Conservation (phyloP, 768 basidiomycete species). For the Suillus americanus region DNA sequence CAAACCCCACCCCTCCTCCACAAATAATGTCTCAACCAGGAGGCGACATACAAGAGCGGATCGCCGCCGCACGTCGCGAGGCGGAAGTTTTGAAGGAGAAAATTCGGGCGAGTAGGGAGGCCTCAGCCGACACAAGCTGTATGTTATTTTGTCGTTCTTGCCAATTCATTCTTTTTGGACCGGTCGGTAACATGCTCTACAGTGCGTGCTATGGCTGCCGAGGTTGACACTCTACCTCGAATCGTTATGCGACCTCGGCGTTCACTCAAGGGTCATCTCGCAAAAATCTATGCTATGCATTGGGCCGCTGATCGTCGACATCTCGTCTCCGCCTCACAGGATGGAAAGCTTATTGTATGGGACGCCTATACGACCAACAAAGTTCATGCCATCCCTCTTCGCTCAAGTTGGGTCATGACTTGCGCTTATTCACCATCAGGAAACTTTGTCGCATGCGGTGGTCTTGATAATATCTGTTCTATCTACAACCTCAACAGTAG, state of each 20-base stretch:
- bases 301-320: conserved; percentile 98
- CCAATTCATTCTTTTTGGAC: conserved; percentile 5
- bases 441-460: conserved; percentile 97
- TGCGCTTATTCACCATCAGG: conserved; percentile 98
- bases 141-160: conserved; percentile 37
- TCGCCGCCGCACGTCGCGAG: conserved; percentile 95
- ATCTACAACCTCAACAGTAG: conserved; percentile 93
- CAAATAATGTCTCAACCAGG: conserved; percentile 71
- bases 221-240: conserved; percentile 93
- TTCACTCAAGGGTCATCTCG: conserved; percentile 94
- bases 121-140: conserved; percentile 98
- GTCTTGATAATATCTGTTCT: conserved; percentile 98
- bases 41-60: conserved; percentile 87
- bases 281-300: conserved; percentile 99
- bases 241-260: conserved; percentile 97
- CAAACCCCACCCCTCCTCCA: conserved; percentile 2
- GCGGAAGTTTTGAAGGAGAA: conserved; percentile 98
- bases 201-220: conserved; percentile 99
- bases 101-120: conserved; percentile 94
- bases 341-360: conserved; percentile 99
- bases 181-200: conserved; percentile 18
- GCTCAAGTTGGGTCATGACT: conserved; percentile 99
- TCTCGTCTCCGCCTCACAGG: conserved; percentile 98
- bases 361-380: conserved; percentile 99
- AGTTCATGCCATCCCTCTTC: conserved; percentile 97